Evolutionary conservation across 129 eudicot genomes (phyloP), one percentile per base, ranked within the genome.

Genomic region (Gnaphalium uliginosum): DNA sequence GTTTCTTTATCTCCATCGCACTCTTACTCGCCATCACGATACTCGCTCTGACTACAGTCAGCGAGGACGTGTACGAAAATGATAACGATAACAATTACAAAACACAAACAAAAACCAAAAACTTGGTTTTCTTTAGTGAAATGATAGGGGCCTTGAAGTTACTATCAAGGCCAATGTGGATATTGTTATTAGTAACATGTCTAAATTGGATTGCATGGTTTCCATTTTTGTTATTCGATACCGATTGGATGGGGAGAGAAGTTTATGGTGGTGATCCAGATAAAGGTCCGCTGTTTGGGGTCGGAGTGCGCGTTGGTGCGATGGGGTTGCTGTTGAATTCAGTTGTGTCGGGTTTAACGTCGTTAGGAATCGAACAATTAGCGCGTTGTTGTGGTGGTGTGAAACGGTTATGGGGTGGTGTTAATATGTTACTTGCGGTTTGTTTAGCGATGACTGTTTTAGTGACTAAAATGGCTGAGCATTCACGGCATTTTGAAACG

Each of bases 181-280:
- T 90, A 8, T 62, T 93, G 30, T 70, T 93, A 17, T 8, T 93
- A 19, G 96, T 93, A 8, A 93, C 96, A 17, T 83, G 90, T 73
- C 81, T 93, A 1, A 90, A 86, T 26, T 93, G 96, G 96, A 68
- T 93, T 58, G 98, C 96, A 0, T 93, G 98, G 98, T 93, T 93
- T 67, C 95, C 96, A 0, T 93, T 90, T 76, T 10, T 93, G 69
- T 74, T 93, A 61, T 93, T 82, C 32, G 96, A 93, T 35, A 93
- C 98, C 0, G 98, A 93, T 53, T 93, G 98, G 98, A 93, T 90
- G 96, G 96, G 90, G 0, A 48, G 81, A 18, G 98, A 93, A 68
- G 86, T 93, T 21, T 93, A 84, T 79, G 96, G 98, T 4, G 95
- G 98, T 35, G 48, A 77, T 32, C 76, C 76, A 0, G 86, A 87